Percentiles rank a stretch among this genome's conserved stretches.
Conservation (phyloP, 2,329 filamentous ascomycete species). For the Penicillium fuscoglaucum region DNA sequence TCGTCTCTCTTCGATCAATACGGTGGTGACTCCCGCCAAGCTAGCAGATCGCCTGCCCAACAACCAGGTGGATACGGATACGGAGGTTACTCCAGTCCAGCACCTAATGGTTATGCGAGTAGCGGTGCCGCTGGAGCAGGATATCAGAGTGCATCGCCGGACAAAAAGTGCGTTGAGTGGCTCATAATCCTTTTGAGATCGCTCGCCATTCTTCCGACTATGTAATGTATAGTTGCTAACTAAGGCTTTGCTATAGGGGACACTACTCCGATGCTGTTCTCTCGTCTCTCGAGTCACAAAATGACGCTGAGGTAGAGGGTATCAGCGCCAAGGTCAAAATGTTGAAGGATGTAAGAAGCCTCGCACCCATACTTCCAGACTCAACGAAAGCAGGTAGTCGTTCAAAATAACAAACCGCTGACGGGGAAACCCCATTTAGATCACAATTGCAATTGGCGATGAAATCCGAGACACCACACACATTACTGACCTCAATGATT, state of each 20-base stretch:
- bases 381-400: neutral
- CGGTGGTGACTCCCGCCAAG: constrained; percentile 53
- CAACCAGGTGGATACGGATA: constrained; percentile 54
- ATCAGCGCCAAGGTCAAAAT: constrained; percentile 86
- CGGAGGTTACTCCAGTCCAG: constrained; percentile 33
- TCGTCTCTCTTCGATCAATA: constrained; percentile 76
- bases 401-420: neutral
- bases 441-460: constrained; percentile 89
- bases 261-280: constrained; percentile 92
- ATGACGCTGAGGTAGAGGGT: constrained; percentile 85
- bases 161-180: constrained; percentile 56
- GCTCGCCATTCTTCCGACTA: neutral
- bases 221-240: neutral
- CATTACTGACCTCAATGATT: constrained; percentile 91
- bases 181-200: neutral
- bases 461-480: constrained; percentile 90
- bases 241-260: constrained; percentile 55
- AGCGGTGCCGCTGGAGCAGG: constrained; percentile 33
- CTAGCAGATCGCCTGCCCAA: constrained; percentile 43
- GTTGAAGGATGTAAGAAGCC: constrained; percentile 73
- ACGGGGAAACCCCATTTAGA: constrained; percentile 50
- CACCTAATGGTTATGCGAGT: constrained; percentile 26
- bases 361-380: constrained; percentile 18
- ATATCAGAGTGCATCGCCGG: constrained; percentile 67
- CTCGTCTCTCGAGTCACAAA: constrained; percentile 92